These are phyloP conservation scores for Scedosporium minutisporum DNA, from an alignment of 2,329 filamentous ascomycete species.

Conservation along the genomic window DNA sequence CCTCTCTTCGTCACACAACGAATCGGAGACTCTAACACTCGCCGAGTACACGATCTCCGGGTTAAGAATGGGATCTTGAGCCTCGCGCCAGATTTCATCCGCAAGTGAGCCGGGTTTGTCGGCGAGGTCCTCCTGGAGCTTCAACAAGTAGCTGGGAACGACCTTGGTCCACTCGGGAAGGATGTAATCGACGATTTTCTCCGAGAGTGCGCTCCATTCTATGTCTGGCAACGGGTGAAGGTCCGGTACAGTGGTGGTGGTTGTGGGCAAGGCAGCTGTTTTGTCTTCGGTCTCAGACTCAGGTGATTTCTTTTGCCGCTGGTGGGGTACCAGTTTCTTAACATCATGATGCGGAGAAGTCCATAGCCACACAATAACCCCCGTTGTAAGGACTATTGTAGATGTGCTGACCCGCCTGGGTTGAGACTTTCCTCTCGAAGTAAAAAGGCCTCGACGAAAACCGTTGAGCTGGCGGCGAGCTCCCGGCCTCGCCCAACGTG, in stretches of 20 bases:
- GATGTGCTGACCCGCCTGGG: not conserved
- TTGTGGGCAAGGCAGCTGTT: slow-evolving; percentile 35
- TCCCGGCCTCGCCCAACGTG: not conserved
- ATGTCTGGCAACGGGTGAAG: slow-evolving; percentile 46
- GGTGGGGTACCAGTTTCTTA: not conserved
- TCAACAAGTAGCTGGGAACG: slow-evolving; percentile 67
- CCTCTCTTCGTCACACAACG: slow-evolving; percentile 77
- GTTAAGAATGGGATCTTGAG: slow-evolving; percentile 71
- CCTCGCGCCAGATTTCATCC: slow-evolving; percentile 88
- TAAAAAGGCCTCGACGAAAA: not conserved
- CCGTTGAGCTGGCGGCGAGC: not conserved
- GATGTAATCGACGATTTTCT: slow-evolving; percentile 58
- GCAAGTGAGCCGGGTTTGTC: slow-evolving; percentile 81
- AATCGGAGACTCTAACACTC: slow-evolving; percentile 67
- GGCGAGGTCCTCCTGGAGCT: slow-evolving; percentile 79
- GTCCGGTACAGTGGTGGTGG: slow-evolving; percentile 36
- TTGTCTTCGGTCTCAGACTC: not conserved
- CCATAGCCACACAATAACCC: not conserved
- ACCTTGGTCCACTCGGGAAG: slow-evolving; percentile 73
- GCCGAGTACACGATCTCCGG: slow-evolving; percentile 82
- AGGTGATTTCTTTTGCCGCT: not conserved
- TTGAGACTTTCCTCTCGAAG: not conserved
- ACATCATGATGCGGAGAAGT: not conserved
- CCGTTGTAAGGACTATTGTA: not conserved
- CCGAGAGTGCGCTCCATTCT: slow-evolving; percentile 45